phyloP scores from a whole-genome alignment of 305 asterid genomes.

The Fraxinus latifolia region DNA sequence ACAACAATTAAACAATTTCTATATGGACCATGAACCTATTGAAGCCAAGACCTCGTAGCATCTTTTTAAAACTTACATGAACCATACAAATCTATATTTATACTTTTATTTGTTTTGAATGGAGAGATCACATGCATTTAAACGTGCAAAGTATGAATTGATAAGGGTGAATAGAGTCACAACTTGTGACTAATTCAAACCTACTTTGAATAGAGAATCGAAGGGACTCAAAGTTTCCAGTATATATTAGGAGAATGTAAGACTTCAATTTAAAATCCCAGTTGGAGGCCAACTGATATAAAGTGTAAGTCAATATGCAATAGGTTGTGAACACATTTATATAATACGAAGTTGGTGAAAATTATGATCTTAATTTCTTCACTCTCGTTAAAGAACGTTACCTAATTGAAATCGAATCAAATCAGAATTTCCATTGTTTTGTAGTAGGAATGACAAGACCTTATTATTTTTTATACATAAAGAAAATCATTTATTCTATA shows the following conservation, averaged over 20 bases:
- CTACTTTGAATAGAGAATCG: background rate
- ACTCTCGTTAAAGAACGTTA: slow-evolving; percentile 1
- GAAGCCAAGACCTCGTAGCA: background rate
- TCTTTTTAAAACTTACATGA: background rate
- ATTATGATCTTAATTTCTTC: slow-evolving; percentile 28
- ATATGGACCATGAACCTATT: background rate
- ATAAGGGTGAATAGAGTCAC: background rate
- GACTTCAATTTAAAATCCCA: background rate
- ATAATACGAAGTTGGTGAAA: slow-evolving; percentile 34
- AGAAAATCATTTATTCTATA: background rate
- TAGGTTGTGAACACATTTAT: background rate
- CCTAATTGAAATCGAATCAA: slow-evolving; percentile 31
- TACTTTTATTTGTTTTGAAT: background rate
- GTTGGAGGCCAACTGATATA: background rate
- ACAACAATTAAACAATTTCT: background rate
- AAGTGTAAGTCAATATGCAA: background rate
- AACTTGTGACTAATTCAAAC: background rate
- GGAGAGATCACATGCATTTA: background rate
- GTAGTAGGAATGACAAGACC: slow-evolving; percentile 20
- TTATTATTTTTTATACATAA: too few species aligned
- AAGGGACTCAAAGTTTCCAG: slow-evolving; percentile 17
- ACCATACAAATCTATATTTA: background rate
- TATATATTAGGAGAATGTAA: background rate
- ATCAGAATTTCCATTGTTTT: slow-evolving; percentile 26
- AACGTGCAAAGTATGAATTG: background rate